Conservation (phyloP, 1,139 yeast species). For the Blastobotrys proliferans region DNA sequence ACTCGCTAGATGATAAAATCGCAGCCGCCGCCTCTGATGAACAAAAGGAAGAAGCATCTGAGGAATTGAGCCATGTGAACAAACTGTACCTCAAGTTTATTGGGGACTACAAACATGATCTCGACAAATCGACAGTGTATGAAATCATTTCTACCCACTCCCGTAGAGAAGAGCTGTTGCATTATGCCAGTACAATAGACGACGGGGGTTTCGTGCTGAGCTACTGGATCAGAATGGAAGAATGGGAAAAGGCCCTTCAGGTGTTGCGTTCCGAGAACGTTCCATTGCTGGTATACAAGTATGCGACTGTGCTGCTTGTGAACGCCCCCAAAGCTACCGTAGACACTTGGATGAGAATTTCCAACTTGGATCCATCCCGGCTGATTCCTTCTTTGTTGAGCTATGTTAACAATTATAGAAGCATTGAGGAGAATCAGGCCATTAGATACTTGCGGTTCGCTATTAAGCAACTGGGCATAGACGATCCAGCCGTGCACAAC, state of each 20-base stretch:
- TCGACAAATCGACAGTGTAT: constrained; percentile 66
- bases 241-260: constrained; percentile 72
- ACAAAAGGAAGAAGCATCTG: constrained; percentile 9
- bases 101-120: constrained; percentile 41
- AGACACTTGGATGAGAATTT: constrained; percentile 69
- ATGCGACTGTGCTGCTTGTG: constrained; percentile 62
- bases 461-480: constrained; percentile 49
- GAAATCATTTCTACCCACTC: constrained; percentile 69
- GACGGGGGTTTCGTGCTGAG: constrained; percentile 68
- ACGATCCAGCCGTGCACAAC: constrained; percentile 58
- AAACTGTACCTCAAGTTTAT: constrained; percentile 44
- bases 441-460: constrained; percentile 59
- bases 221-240: constrained; percentile 61
- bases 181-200: constrained; percentile 62
- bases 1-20: constrained; percentile 43
- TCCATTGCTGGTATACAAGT: constrained; percentile 53
- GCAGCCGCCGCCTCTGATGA: constrained; percentile 19
- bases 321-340: constrained; percentile 69
- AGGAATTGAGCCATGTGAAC: constrained; percentile 25
- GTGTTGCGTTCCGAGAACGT: constrained; percentile 51
- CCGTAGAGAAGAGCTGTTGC: constrained; percentile 57
- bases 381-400: constrained; percentile 73
- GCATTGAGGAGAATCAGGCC: constrained; percentile 50
- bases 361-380: constrained; percentile 50
- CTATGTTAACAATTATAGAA: constrained; percentile 48